Conservation (phyloP, 768 basidiomycete genomes). For the Agrocybe pediades region DNA sequence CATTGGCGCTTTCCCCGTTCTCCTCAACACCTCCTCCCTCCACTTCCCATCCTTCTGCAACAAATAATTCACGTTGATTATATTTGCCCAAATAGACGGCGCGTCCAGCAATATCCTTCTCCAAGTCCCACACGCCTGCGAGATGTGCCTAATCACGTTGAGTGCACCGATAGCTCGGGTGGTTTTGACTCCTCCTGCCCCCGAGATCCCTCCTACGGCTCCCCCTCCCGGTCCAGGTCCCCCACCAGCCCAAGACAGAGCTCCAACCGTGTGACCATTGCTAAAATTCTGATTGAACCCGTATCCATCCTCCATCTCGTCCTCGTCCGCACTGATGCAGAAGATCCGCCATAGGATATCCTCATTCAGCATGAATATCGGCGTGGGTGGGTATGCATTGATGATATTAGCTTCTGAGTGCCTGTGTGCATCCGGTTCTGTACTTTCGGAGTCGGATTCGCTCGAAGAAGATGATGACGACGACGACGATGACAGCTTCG, state of each 20-base stretch:
- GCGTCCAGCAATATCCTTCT: background rate
- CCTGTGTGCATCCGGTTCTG: background rate
- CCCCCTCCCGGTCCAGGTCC: no score
- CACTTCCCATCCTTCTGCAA: background rate
- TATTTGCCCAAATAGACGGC: background rate
- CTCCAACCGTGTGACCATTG: background rate
- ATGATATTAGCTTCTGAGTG: background rate
- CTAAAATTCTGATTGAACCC: background rate
- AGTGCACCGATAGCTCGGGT: background rate
- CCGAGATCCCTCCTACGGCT: no score
- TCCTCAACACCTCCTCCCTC: background rate
- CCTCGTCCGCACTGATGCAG: background rate
- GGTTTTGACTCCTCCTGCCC: background rate
- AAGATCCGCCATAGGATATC: background rate
- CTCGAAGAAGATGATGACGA: no score
- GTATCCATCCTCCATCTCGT: background rate
- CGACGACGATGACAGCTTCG: no score
- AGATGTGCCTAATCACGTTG: background rate
- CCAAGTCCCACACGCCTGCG: background rate
- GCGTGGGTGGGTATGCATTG: background rate
- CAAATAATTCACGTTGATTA: background rate
- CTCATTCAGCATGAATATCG: background rate
- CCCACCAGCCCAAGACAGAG: background rate
- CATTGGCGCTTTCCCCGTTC: background rate
- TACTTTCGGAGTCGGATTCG: background rate